Evolutionary conservation across 306 rosid genomes (phyloP).

Genomic region (Vigna radiata): DNA sequence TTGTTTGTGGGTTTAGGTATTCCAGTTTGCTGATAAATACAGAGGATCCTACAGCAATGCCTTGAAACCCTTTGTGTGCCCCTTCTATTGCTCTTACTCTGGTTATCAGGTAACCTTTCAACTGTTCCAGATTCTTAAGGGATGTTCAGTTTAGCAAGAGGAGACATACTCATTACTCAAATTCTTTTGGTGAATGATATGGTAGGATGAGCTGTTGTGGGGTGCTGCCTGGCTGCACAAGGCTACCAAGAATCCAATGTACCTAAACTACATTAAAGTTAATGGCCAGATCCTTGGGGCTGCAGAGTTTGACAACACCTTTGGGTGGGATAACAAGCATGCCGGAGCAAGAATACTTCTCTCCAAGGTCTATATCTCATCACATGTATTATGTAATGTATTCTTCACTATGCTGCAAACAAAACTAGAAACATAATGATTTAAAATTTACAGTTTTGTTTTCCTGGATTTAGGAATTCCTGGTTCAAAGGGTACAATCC

Average conservation of each 20-base stretch:
- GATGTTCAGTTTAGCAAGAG: not conserved
- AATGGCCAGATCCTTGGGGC: slow-evolving; percentile 94
- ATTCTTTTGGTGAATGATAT: not conserved
- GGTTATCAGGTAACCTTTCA: slow-evolving; percentile 73
- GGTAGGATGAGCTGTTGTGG: slow-evolving; percentile 95
- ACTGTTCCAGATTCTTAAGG: not conserved
- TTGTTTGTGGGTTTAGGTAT: slow-evolving; percentile 63
- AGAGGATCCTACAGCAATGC: slow-evolving; percentile 85
- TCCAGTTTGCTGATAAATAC: slow-evolving; percentile 88
- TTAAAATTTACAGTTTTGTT: not conserved
- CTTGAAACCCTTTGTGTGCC: slow-evolving; percentile 79
- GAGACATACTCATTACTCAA: slow-evolving; percentile 11
- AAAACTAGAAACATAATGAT: not conserved
- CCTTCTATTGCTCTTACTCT: slow-evolving; percentile 87
- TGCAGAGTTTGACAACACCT: slow-evolving; percentile 79
- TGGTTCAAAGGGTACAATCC: slow-evolving; percentile 71
- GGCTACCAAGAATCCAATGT: slow-evolving; percentile 82
- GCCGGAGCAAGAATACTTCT: slow-evolving; percentile 97
- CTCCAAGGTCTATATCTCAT: slow-evolving; percentile 70
- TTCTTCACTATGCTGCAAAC: not conserved
- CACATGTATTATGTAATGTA: slow-evolving; percentile 23
- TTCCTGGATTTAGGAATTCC: slow-evolving; percentile 66
- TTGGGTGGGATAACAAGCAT: slow-evolving; percentile 99
- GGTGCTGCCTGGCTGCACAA: slow-evolving; percentile 99
- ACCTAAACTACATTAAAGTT: slow-evolving; percentile 80